Percentiles rank a stretch among this genome's conserved stretches.
Evolutionary conservation across 2,329 filamentous ascomycete genomes (phyloP).

Genomic region (Nannizziopsis barbatae): DNA sequence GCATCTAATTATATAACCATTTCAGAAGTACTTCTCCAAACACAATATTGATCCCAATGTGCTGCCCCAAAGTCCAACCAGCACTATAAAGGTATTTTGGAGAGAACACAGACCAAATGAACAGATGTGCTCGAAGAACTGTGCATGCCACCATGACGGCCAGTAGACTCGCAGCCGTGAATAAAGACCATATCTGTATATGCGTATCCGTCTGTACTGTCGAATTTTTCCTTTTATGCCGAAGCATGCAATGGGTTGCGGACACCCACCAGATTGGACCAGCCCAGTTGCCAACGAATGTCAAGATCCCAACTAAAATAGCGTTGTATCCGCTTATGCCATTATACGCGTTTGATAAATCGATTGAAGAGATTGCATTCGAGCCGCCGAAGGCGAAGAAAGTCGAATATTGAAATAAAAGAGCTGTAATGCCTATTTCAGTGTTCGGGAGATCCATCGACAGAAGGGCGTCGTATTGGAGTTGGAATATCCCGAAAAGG

Average conservation of each 20-base stretch:
- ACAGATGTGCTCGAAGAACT: conserved; percentile 71
- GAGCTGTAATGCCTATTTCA: conserved; percentile 56
- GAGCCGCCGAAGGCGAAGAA: conserved; percentile 89
- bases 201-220: conserved; percentile 9
- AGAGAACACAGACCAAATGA: conserved; percentile 98
- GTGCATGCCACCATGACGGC: conserved; percentile 86
- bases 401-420: conserved; percentile 67
- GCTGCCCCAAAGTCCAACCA: conserved; percentile 76
- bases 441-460: conserved; percentile 32
- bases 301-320: conserved; percentile 66
- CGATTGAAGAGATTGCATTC: conserved; percentile 91
- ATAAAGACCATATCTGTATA: conserved; percentile 56
- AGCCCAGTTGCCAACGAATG: conserved; percentile 84
- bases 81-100: conserved; percentile 91
- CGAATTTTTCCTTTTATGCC: conserved; percentile 10
- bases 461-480: conserved; percentile 47
- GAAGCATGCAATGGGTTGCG: conserved; percentile 38
- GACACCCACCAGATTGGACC: conserved; percentile 79
- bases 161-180: conserved; percentile 52
- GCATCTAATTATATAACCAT: conserved; percentile 18
- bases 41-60: conserved; percentile 60
- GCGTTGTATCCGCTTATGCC: conserved; percentile 74
- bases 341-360: conserved; percentile 91
- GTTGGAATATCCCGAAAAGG: conserved; percentile 63
- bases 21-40: conserved; percentile 50